Conservation (phyloP, 192 early-diverging fungal genomes). For the Backusella psychrophila region DNA sequence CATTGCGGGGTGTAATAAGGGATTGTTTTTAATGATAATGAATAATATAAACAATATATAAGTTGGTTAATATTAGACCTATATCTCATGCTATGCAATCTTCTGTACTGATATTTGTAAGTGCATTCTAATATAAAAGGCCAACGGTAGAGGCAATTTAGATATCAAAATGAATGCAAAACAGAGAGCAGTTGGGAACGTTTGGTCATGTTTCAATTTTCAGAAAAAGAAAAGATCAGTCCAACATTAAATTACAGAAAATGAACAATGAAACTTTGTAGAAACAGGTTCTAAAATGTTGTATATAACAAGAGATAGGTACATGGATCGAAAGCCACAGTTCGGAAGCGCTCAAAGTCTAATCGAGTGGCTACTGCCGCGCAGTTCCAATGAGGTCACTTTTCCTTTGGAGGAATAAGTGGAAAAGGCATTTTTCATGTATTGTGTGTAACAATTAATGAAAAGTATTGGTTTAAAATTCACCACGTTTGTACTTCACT, state of each 20-base stretch:
- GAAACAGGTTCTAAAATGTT: neutral
- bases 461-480: slow-evolving; percentile 6
- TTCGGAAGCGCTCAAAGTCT: neutral
- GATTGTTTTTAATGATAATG: no score
- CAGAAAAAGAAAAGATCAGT: neutral
- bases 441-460: neutral
- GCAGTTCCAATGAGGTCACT: neutral
- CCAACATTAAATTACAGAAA: neutral
- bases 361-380: neutral
- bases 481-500: neutral
- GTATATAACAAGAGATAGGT: no score
- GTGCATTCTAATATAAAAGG: neutral
- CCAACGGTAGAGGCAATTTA: neutral
- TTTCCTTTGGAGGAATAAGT: neutral
- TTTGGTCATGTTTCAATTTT: neutral
- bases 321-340: neutral
- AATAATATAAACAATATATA: no score
- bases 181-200: neutral
- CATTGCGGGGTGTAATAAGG: no score
- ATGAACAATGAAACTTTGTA: neutral
- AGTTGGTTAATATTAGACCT: no score
- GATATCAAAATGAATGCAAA: neutral
- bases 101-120: neutral
- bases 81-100: no score
- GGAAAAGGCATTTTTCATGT: neutral